A percentile compares a stretch with the other conserved stretches of the same genome.
Conservation (phyloP, 2,329 filamentous ascomycete genomes). For the Xylaria digitata region DNA sequence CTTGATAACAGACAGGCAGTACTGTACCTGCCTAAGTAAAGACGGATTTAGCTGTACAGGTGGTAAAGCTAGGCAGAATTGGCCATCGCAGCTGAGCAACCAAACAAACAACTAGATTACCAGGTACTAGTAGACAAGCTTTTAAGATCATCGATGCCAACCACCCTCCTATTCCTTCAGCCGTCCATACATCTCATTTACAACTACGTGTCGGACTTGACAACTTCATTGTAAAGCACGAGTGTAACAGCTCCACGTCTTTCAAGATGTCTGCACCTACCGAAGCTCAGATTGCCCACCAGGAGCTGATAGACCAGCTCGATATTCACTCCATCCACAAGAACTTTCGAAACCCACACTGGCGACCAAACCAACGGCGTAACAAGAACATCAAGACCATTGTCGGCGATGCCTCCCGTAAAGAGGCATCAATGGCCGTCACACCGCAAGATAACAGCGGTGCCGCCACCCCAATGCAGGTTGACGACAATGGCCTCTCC, state of each 20-base stretch:
- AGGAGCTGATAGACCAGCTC: conserved; percentile 86
- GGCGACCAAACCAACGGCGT: conserved; percentile 92
- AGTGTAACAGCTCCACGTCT: neutral
- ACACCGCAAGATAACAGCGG: conserved; percentile 81
- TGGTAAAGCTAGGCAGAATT: conserved; percentile 28
- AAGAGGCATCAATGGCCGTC: conserved; percentile 87
- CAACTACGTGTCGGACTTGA: neutral
- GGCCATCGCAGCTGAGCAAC: conserved; percentile 10
- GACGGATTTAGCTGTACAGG: neutral
- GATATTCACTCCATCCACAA: conserved; percentile 89
- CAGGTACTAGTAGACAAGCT: neutral
- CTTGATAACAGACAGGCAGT: too few relatives aligned
- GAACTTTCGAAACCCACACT: conserved; percentile 88
- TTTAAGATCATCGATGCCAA: neutral
- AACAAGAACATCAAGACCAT: conserved; percentile 99
- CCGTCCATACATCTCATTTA: neutral
- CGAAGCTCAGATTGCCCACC: conserved; percentile 82
- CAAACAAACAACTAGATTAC: neutral
- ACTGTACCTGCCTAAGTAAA: too few relatives aligned
- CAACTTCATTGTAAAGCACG: neutral
- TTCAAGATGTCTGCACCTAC: conserved; percentile 69
- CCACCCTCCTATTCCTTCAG: neutral
- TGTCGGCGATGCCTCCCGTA: conserved; percentile 85
- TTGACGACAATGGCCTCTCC: conserved; percentile 62
- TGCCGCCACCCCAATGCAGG: conserved; percentile 72